Conservation (phyloP, 73 alveolate species). For the Diophrys sp. region DNA sequence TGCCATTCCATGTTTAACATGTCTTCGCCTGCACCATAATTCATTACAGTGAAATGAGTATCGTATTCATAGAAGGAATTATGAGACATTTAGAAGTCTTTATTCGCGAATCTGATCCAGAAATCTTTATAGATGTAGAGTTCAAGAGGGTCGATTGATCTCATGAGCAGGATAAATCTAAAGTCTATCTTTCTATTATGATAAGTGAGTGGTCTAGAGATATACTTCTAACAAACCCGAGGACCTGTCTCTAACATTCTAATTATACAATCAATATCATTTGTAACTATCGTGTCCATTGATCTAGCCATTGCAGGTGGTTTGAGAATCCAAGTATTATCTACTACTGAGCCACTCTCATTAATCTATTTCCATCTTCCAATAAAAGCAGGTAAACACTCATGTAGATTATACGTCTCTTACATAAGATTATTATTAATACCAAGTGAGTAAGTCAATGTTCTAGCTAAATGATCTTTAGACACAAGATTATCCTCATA, state of each 20-base stretch:
- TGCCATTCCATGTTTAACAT: constrained; percentile 53
- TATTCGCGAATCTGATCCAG: constrained; percentile 90
- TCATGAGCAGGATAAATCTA: constrained; percentile 87
- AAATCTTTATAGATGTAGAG: constrained; percentile 81
- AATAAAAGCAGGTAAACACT: constrained; percentile 85
- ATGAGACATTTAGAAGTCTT: constrained; percentile 62
- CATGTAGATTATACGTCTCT: constrained; percentile 79
- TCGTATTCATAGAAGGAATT: constrained; percentile 79
- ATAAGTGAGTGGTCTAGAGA: constrained; percentile 66
- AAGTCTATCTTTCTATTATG: constrained; percentile 84
- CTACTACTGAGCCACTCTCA: constrained; percentile 64
- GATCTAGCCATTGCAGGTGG: constrained; percentile 93
- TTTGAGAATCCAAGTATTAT: constrained; percentile 92
- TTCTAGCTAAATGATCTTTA: constrained; percentile 81
- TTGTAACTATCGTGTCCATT: constrained; percentile 87
- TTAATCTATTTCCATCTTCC: constrained; percentile 75
- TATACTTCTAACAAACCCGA: constrained; percentile 86
- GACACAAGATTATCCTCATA: constrained; percentile 82
- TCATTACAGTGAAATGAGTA: constrained; percentile 95
- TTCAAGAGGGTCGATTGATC: constrained; percentile 83
- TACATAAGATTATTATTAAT: constrained; percentile 36
- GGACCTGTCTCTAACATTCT: constrained; percentile 96
- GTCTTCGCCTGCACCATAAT: constrained; percentile 73
- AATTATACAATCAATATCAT: constrained; percentile 79
- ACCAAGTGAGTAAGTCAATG: constrained; percentile 54